phyloP scores from a whole-genome alignment of 495 filamentous ascomycete genomes.

The Diplogelasinospora grovesii region DNA sequence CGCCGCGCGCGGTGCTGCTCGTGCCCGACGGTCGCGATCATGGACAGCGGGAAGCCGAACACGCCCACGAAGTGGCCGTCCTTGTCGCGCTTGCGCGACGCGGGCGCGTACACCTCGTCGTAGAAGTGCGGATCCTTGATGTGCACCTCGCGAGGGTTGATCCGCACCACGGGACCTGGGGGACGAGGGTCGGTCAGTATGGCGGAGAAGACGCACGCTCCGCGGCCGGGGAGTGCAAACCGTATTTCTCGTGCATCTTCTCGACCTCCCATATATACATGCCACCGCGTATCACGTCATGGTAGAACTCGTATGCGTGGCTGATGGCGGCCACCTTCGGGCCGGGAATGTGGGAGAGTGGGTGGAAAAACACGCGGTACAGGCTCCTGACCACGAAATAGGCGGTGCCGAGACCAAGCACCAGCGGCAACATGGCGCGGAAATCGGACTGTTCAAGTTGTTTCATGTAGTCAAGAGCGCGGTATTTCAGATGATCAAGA shows the following conservation, averaged over 20 bases:
- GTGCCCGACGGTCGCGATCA: constrained; percentile 41
- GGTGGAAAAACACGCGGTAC: constrained; percentile 46
- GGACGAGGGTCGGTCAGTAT: not conserved
- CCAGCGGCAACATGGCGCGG: no score
- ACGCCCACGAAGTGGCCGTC: constrained; percentile 18
- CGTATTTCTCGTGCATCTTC: constrained; percentile 41
- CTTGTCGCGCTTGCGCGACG: constrained; percentile 25
- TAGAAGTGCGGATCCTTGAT: constrained; percentile 21
- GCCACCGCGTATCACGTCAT: constrained; percentile 31
- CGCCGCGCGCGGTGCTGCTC: constrained; percentile 37
- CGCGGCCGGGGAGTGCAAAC: no score
- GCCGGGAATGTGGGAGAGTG: constrained; percentile 39
- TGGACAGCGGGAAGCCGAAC: constrained; percentile 39
- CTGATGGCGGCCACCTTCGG: constrained; percentile 41
- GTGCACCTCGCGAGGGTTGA: constrained; percentile 31
- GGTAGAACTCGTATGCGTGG: constrained; percentile 39
- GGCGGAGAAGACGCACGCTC: not conserved
- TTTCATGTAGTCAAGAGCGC: no score
- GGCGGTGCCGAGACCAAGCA: no score
- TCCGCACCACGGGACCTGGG: constrained; percentile 32
- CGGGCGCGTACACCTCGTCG: constrained; percentile 28
- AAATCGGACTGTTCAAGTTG: no score
- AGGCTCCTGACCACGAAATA: constrained; percentile 35
- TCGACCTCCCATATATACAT: constrained; percentile 33
- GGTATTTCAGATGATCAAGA: no score